These are phyloP conservation scores for Yarrowia bubula DNA, from an alignment of 805 yeast genomes.

Conservation along the genomic window DNA sequence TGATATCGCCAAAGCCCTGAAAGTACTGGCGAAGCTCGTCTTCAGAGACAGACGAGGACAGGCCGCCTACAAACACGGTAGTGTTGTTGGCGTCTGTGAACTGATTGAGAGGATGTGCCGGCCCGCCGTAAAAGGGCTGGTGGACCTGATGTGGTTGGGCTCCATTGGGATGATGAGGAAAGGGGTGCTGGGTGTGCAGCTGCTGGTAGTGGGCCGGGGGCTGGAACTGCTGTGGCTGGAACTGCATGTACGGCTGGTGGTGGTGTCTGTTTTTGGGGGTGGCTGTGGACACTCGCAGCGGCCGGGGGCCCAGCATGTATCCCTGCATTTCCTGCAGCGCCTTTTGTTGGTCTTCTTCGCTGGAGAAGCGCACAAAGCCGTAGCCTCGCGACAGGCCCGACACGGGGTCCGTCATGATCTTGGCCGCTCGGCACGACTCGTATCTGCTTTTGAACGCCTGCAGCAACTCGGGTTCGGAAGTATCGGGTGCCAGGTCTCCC, in stretches of 20 bases:
- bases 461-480: conserved; percentile 62
- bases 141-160: conserved; percentile 31
- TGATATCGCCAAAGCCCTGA: conserved; percentile 64
- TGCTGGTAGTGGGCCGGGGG: conserved; percentile 28
- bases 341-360: conserved; percentile 63
- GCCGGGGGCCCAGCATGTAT: conserved; percentile 62
- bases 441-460: conserved; percentile 67
- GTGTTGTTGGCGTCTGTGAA: conserved; percentile 81
- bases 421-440: conserved; percentile 72
- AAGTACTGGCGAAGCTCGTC: conserved; percentile 61
- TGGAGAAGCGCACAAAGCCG: conserved; percentile 80
- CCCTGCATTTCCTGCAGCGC: conserved; percentile 85
- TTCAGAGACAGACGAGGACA: conserved; percentile 56
- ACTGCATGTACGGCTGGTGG: conserved; percentile 30
- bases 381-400: conserved; percentile 77
- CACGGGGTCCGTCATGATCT: conserved; percentile 69
- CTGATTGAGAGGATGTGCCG: conserved; percentile 45
- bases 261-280: conserved; percentile 49
- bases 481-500: conserved; percentile 76
- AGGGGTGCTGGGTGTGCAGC: conserved; percentile 24
- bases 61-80: conserved; percentile 79
- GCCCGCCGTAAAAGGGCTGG: conserved; percentile 33
- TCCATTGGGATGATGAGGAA: conserved; percentile 8
- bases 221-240: conserved; percentile 26
- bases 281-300: conserved; percentile 74